Percentiles rank a stretch among this genome's conserved stretches.
Conservation (phyloP, 495 filamentous ascomycete genomes). For the Aspergillus conjunctus region DNA sequence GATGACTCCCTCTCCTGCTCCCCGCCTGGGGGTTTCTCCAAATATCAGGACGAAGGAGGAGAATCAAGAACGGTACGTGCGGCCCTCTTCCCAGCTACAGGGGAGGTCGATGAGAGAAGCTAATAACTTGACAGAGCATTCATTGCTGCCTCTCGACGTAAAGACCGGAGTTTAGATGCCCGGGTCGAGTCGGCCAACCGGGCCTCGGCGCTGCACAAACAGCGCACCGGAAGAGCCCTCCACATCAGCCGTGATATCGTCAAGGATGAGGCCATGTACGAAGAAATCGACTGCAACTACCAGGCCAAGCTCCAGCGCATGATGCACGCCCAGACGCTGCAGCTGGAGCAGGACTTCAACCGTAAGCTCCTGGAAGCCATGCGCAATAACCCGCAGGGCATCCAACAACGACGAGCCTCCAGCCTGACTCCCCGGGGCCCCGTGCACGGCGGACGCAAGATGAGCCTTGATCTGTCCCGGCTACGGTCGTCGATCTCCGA, state of each 20-base stretch:
- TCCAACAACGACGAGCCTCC: constrained; percentile 26
- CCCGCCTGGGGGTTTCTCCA: constrained; percentile 41
- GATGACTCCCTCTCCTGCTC: constrained; percentile 31
- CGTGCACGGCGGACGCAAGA: constrained; percentile 39
- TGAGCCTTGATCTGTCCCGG: constrained; percentile 45
- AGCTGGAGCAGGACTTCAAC: constrained; percentile 47
- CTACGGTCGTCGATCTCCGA: constrained; percentile 37
- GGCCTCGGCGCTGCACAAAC: constrained; percentile 88
- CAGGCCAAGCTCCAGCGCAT: constrained; percentile 48
- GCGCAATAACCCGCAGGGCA: constrained; percentile 29
- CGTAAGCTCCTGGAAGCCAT: constrained; percentile 41
- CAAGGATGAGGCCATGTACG: constrained; percentile 93
- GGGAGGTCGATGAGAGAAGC: background rate
- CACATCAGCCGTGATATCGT: constrained; percentile 88
- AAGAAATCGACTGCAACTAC: constrained; percentile 82
- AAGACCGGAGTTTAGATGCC: constrained; percentile 87
- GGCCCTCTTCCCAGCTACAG: background rate
- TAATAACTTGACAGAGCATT: constrained; percentile 65
- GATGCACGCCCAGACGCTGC: constrained; percentile 46
- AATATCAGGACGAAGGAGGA: constrained; percentile 63
- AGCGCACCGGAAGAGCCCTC: constrained; percentile 81
- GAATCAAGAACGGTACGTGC: constrained; percentile 79
- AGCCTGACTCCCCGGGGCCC: constrained; percentile 35
- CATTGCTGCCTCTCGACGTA: constrained; percentile 89
- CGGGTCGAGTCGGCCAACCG: constrained; percentile 83